Conservation (phyloP, 2,329 filamentous ascomycete species). For the Acrodontium crateriforme region DNA sequence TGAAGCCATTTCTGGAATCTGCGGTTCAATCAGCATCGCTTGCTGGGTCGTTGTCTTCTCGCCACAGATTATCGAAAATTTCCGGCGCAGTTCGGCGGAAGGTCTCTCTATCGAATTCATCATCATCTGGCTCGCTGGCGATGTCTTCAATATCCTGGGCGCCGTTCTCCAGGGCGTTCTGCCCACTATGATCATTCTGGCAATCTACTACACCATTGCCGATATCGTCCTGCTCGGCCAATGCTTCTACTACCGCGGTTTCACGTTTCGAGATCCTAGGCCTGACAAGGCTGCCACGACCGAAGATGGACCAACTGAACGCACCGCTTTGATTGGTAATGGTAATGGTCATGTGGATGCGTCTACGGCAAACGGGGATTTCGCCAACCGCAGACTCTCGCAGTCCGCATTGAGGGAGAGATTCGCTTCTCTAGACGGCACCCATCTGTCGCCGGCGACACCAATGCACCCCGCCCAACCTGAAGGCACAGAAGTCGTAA, state of each 20-base stretch:
- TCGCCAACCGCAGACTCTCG: constrained; percentile 15
- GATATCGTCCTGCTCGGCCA: constrained; percentile 79
- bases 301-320: constrained; percentile 18
- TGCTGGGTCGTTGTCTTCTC: constrained; percentile 98
- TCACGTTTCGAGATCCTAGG: constrained; percentile 64
- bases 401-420: constrained; percentile 31
- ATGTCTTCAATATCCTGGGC: constrained; percentile 95
- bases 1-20: constrained; percentile 83
- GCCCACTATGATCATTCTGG: constrained; percentile 62
- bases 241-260: constrained; percentile 92
- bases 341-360: constrained; percentile 16
- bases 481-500: constrained; percentile 20
- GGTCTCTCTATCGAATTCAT: constrained; percentile 85
- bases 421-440: constrained; percentile 45
- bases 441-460: constrained; percentile 67
- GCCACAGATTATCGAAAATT: constrained; percentile 93
- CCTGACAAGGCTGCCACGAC: constrained; percentile 11
- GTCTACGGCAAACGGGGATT: constrained; percentile 14
- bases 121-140: constrained; percentile 78
- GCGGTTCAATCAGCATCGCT: constrained; percentile 88
- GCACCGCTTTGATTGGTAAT: constrained; percentile 22
- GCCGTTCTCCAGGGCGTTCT: constrained; percentile 80
- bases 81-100: constrained; percentile 69
- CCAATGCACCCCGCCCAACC: constrained; percentile 55
- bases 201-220: constrained; percentile 54